Percentiles rank a stretch among this genome's conserved stretches.
These are phyloP conservation scores for Aspergillus affinis DNA, from an alignment of 495 filamentous ascomycete species.

Conservation along the genomic window DNA sequence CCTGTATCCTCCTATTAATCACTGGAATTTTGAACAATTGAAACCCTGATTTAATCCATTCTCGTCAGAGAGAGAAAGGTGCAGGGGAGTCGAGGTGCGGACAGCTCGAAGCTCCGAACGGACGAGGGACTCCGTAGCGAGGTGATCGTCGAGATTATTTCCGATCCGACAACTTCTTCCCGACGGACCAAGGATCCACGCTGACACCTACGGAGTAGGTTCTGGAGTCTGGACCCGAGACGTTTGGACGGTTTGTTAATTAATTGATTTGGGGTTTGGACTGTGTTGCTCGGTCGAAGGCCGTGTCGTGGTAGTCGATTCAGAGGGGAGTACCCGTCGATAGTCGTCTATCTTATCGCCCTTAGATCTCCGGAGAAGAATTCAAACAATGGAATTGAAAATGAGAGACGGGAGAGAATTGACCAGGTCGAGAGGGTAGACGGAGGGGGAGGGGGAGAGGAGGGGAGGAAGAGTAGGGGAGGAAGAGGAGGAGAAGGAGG, in stretches of 20 bases:
- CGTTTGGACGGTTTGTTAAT: too few species aligned
- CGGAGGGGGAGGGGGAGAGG: background rate
- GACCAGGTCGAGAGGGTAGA: conserved; percentile 2
- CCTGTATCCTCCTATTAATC: background rate
- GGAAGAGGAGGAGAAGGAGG: conserved; percentile 1
- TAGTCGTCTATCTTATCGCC: background rate
- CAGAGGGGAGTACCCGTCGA: background rate
- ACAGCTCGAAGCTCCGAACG: background rate
- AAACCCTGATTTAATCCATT: background rate
- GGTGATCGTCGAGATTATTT: conserved; percentile 17
- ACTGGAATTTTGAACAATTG: background rate
- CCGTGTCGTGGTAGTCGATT: conserved; percentile 5
- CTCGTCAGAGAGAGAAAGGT: background rate
- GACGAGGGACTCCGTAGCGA: conserved; percentile 6
- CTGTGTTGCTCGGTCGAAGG: conserved; percentile 5
- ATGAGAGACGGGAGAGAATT: conserved; percentile 3
- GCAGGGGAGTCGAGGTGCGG: background rate
- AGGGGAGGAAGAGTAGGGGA: background rate
- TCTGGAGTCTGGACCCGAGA: conserved; percentile 19
- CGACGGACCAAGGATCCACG: conserved; percentile 24
- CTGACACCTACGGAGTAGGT: conserved; percentile 9
- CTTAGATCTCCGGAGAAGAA: conserved; percentile 5
- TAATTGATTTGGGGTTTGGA: conserved; percentile 2
- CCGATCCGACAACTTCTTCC: conserved; percentile 14
- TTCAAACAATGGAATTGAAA: background rate